These are phyloP conservation scores for Stephanodiscus triporus DNA, from an alignment of 108 stramenopile genomes.

Conservation along the genomic window DNA sequence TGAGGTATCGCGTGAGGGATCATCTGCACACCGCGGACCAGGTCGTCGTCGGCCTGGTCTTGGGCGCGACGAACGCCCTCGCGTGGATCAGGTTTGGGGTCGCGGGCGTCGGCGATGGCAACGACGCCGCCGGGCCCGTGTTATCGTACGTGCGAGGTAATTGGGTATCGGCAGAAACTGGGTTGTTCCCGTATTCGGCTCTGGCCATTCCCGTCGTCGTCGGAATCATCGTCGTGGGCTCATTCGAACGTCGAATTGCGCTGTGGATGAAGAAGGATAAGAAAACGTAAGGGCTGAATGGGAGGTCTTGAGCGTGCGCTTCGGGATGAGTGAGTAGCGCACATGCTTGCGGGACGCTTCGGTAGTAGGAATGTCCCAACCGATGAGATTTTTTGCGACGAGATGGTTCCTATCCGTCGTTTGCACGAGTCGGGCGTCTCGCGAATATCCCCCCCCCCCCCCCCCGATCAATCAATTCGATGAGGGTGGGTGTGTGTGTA, in stretches of 20 bases:
- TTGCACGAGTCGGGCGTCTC: no score
- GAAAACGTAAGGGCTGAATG: conserved; percentile 12
- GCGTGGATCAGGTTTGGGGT: conserved; percentile 62
- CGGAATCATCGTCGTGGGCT: conserved; percentile 73
- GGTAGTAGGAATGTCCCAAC: no score
- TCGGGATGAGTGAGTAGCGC: no score
- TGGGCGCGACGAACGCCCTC: conserved; percentile 67
- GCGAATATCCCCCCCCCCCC: no score
- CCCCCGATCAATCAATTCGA: no score
- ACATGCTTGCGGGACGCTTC: no score
- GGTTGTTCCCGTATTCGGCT: conserved; percentile 55
- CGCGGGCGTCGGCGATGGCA: conserved; percentile 20
- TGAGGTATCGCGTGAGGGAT: conserved; percentile 68
- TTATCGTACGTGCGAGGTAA: conserved; percentile 28
- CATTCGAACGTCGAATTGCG: conserved; percentile 72
- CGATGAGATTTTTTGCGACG: no score
- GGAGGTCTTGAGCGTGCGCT: background rate
- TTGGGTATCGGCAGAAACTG: conserved; percentile 58
- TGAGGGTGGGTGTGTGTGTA: no score
- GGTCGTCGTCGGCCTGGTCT: conserved; percentile 61
- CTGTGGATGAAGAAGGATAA: conserved; percentile 29
- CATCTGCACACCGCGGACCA: conserved; percentile 74
- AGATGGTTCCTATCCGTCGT: no score
- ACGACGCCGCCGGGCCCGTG: conserved; percentile 20
- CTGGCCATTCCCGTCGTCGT: conserved; percentile 68